These are phyloP conservation scores for Podospora pseudoanserina DNA, from an alignment of 495 filamentous ascomycete genomes.

Conservation along the genomic window DNA sequence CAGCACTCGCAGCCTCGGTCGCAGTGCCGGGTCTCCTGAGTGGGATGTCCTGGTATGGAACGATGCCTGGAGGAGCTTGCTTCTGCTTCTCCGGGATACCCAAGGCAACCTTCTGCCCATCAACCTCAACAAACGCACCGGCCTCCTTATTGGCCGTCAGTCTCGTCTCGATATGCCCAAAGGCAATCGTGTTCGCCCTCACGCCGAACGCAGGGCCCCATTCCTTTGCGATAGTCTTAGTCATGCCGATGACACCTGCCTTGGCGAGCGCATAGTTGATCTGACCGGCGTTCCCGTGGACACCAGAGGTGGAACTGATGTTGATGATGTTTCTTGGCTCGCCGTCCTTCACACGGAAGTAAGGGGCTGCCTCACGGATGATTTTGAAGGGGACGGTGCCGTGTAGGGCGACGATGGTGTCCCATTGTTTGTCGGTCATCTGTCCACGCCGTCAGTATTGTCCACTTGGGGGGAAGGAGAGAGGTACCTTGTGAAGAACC, in stretches of 20 bases:
- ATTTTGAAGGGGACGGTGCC: constrained; percentile 80
- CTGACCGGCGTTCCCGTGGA: constrained; percentile 83
- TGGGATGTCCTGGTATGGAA: constrained; percentile 66
- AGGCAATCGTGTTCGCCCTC: constrained; percentile 76
- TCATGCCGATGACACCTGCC: constrained; percentile 72
- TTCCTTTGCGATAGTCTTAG: constrained; percentile 86
- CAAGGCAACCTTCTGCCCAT: constrained; percentile 71
- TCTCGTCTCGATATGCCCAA: constrained; percentile 73
- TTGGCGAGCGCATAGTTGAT: constrained; percentile 82
- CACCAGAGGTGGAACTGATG: constrained; percentile 71
- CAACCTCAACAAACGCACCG: constrained; percentile 71
- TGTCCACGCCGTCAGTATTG: constrained; percentile 21
- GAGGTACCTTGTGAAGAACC: constrained; percentile 73
- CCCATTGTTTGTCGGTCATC: constrained; percentile 90
- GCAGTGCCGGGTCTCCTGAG: constrained; percentile 69
- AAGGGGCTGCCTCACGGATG: constrained; percentile 71
- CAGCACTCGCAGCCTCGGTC: constrained; percentile 72
- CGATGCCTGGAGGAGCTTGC: constrained; percentile 24
- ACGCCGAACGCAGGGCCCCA: constrained; percentile 86
- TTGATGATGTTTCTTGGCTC: constrained; percentile 76
- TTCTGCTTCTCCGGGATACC: constrained; percentile 62
- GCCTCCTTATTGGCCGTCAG: constrained; percentile 77
- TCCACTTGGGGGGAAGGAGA: background rate
- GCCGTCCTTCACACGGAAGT: constrained; percentile 81
- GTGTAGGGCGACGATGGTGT: constrained; percentile 77